Conservation (phyloP, 2,329 filamentous ascomycete genomes). For the Botryotinia narcissicola region DNA sequence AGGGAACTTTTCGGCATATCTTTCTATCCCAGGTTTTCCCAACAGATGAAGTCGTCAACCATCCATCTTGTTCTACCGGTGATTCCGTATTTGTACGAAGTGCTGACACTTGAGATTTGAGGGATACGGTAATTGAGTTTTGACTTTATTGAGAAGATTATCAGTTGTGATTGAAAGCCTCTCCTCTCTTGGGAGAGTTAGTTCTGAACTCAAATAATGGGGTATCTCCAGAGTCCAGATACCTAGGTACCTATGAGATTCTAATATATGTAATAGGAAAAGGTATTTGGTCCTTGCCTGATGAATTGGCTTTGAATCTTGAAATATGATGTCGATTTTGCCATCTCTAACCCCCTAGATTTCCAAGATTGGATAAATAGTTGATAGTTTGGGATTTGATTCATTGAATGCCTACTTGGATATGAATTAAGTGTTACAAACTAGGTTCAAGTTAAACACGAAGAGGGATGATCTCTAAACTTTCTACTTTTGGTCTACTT, state of each 20-base stretch:
- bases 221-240: not conserved
- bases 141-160: not conserved
- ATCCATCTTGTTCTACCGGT: not conserved
- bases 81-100: not conserved
- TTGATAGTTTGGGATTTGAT: not conserved
- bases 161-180: not conserved
- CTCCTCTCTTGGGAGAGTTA: not conserved
- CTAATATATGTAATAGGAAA: not conserved
- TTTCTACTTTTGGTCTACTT: not conserved
- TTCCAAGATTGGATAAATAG: not conserved
- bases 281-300: not conserved
- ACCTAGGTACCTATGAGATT: not conserved
- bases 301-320: not conserved
- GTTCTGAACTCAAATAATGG: not conserved
- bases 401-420: not conserved
- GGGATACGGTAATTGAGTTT: not conserved
- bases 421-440: not conserved
- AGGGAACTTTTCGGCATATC: constrained; percentile 7
- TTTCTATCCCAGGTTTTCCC: not conserved
- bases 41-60: constrained; percentile 1
- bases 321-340: not conserved
- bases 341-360: not conserved
- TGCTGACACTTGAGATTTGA: not conserved
- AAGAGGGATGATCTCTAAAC: not conserved
- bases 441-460: not conserved